Evolutionary conservation across 208 protist species (phyloP).

Genomic region (Acanthamoeba royreba): DNA sequence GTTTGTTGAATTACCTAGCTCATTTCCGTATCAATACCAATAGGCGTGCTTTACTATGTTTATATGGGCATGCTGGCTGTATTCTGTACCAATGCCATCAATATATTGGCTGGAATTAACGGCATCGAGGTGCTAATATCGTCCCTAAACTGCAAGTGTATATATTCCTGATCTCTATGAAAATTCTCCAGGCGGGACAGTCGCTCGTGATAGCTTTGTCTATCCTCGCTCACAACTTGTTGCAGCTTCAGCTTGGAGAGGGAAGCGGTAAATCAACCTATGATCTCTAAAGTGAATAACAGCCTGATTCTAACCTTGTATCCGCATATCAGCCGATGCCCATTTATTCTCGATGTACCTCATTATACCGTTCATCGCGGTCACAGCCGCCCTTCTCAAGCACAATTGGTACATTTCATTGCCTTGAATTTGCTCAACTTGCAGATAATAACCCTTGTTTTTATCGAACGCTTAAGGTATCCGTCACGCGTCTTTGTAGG

Average conservation of each 20-base stretch:
- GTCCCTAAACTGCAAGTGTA: not conserved
- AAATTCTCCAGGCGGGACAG: conserved; percentile 88
- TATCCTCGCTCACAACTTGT: conserved; percentile 91
- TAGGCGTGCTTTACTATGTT: conserved; percentile 93
- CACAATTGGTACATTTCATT: conserved; percentile 84
- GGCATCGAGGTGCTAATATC: conserved; percentile 83
- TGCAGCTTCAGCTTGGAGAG: conserved; percentile 79
- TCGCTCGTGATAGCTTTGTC: conserved; percentile 92
- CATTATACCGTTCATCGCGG: conserved; percentile 92
- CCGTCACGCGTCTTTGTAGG: conserved; percentile 98
- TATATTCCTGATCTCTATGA: not conserved
- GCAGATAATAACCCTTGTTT: no score
- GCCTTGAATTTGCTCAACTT: no score
- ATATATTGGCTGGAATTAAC: conserved; percentile 99
- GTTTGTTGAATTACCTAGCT: not conserved
- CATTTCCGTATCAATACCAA: conserved; percentile 46
- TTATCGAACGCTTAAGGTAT: conserved; percentile 83
- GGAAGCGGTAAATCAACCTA: not conserved
- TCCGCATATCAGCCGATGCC: conserved; percentile 44
- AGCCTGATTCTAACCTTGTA: not conserved
- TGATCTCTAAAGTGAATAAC: not conserved
- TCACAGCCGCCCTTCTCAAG: conserved; percentile 88
- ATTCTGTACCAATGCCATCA: conserved; percentile 99
- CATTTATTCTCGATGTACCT: conserved; percentile 91
- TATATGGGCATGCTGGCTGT: conserved; percentile 95